These are phyloP conservation scores for Agaricus sinodeliciosus DNA, from an alignment of 768 basidiomycete species.

Conservation along the genomic window DNA sequence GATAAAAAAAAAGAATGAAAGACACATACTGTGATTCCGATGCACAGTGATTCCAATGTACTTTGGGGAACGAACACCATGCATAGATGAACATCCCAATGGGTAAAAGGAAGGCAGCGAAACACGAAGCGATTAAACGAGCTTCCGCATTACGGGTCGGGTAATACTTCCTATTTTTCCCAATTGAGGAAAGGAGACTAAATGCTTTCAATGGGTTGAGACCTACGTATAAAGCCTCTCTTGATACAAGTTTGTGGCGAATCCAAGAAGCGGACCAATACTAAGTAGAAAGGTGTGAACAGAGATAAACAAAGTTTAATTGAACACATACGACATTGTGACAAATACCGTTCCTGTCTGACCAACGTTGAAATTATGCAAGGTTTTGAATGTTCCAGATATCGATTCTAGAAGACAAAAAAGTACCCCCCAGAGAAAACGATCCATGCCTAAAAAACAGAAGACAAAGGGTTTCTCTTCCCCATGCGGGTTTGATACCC, in stretches of 20 bases:
- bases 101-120: conserved; percentile 48
- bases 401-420: conserved; percentile 60
- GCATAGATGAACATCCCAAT: conserved; percentile 67
- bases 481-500: conserved; percentile 28
- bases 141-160: conserved; percentile 44
- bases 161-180: conserved; percentile 24
- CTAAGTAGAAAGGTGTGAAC: conserved; percentile 28
- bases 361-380: conserved; percentile 57
- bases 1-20: neutral
- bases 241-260: conserved; percentile 38
- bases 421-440: conserved; percentile 71
- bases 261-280: conserved; percentile 48
- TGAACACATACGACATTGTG: conserved; percentile 40
- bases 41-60: conserved; percentile 55
- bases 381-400: conserved; percentile 35
- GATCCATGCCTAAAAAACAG: conserved; percentile 48
- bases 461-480: neutral
- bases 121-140: conserved; percentile 50
- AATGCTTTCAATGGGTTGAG: too few species aligned
- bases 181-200: neutral
- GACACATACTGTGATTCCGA: conserved; percentile 40
- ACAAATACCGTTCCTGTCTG: conserved; percentile 55
- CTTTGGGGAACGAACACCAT: conserved; percentile 48
- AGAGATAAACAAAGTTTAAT: neutral
- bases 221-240: conserved; percentile 43